phyloP scores from a whole-genome alignment of 2,329 filamentous ascomycete genomes.

The Monosporascus sp. region DNA sequence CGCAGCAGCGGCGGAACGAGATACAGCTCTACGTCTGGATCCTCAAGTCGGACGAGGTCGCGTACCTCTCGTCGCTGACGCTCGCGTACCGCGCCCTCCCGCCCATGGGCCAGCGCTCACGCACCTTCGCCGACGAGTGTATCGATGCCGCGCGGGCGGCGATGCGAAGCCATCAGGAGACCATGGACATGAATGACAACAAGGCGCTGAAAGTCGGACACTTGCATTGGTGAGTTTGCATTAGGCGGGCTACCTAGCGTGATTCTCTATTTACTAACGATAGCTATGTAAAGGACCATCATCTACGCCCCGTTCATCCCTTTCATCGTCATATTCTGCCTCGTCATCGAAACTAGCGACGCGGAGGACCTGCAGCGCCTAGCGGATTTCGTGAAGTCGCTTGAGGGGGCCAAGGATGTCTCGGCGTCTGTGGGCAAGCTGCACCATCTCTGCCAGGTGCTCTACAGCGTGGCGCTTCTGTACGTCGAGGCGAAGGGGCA shows the following conservation, averaged over 20 bases:
- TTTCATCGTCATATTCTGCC: conserved; percentile 48
- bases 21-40: conserved; percentile 26
- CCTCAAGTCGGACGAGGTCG: conserved; percentile 35
- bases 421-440: conserved; percentile 47
- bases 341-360: conserved; percentile 41
- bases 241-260: too few relatives aligned
- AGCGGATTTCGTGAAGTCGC: conserved; percentile 43
- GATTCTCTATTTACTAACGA: too few relatives aligned
- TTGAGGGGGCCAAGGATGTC: conserved; percentile 41
- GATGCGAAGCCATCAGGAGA: conserved; percentile 35
- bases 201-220: conserved; percentile 35
- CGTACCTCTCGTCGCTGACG: conserved; percentile 35
- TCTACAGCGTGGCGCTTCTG: conserved; percentile 52
- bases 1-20: neutral
- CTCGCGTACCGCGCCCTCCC: conserved; percentile 39
- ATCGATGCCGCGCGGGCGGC: conserved; percentile 36
- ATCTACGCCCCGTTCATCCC: conserved; percentile 48
- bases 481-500: conserved; percentile 52
- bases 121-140: conserved; percentile 37
- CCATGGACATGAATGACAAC: conserved; percentile 32
- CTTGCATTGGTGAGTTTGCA: conserved; percentile 36
- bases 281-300: conserved; percentile 29
- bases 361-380: conserved; percentile 40
- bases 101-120: conserved; percentile 18
- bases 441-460: conserved; percentile 52